Evolutionary conservation across 805 yeast genomes (phyloP).

Genomic region (Metschnikowia picachoensis): DNA sequence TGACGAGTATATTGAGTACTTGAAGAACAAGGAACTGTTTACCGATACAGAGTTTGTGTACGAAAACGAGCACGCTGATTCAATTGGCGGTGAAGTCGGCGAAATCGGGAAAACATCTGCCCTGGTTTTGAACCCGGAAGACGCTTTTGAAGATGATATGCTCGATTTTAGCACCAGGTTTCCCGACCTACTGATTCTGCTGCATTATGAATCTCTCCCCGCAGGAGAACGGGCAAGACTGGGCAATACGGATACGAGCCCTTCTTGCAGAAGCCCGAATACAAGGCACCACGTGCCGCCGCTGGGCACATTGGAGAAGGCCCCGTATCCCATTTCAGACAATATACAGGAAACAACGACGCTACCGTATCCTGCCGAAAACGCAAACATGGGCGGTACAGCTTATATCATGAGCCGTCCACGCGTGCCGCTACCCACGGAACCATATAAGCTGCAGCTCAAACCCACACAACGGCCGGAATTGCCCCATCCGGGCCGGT

Average conservation of each 20-base stretch:
- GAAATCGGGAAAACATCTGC: not conserved
- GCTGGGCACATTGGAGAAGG: not conserved
- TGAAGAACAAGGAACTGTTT: constrained; percentile 16
- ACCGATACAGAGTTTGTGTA: not conserved
- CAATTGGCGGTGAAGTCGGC: not conserved
- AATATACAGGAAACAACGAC: not conserved
- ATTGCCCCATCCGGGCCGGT: too few species aligned
- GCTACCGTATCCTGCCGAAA: constrained; percentile 1
- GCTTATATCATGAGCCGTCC: not conserved
- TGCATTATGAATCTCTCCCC: too few species aligned
- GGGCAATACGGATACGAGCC: too few species aligned
- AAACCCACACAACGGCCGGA: too few species aligned
- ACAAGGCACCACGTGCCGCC: not conserved
- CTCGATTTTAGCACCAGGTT: constrained; percentile 13
- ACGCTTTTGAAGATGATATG: constrained; percentile 7
- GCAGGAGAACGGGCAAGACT: too few species aligned
- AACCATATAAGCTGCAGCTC: not conserved
- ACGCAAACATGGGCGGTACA: not conserved
- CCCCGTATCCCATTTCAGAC: constrained; percentile 1
- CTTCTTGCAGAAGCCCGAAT: not conserved
- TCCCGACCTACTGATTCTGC: constrained; percentile 7
- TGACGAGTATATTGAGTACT: constrained; percentile 35
- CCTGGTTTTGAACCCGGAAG: not conserved
- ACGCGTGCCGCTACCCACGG: not conserved
- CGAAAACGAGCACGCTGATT: not conserved